Evolutionary conservation across 805 yeast genomes (phyloP).

Genomic region (Barnettozyma salicaria): DNA sequence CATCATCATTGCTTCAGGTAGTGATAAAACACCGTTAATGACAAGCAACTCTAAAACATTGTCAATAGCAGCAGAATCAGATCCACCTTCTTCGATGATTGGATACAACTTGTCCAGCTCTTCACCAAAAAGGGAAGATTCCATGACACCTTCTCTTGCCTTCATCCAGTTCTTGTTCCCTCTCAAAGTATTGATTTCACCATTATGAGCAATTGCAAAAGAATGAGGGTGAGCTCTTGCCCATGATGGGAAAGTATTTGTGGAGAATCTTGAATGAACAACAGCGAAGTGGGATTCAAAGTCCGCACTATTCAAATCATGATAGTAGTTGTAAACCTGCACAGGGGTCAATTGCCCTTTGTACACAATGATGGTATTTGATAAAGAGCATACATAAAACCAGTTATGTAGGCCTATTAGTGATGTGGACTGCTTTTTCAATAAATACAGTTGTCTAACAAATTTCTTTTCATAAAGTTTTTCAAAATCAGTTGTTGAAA

Average conservation of each 20-base stretch:
- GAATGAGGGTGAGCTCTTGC: slow-evolving; percentile 94
- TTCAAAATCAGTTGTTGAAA: slow-evolving; percentile 49
- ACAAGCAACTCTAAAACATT: slow-evolving; percentile 89
- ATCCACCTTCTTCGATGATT: slow-evolving; percentile 96
- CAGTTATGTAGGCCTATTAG: slow-evolving; percentile 92
- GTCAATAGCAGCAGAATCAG: slow-evolving; percentile 97
- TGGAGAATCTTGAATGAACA: slow-evolving; percentile 95
- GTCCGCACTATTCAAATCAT: slow-evolving; percentile 85
- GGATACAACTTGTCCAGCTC: slow-evolving; percentile 89
- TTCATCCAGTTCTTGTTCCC: slow-evolving; percentile 99
- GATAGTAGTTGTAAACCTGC: slow-evolving; percentile 92
- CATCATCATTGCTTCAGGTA: slow-evolving; percentile 96
- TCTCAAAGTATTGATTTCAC: slow-evolving; percentile 94
- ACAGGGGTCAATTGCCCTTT: slow-evolving; percentile 97
- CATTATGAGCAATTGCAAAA: slow-evolving; percentile 96
- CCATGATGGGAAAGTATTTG: slow-evolving; percentile 99
- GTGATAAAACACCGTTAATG: slow-evolving; percentile 82
- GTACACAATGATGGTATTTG: slow-evolving; percentile 86
- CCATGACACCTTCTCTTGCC: slow-evolving; percentile 96
- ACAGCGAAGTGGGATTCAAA: slow-evolving; percentile 93
- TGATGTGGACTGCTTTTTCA: slow-evolving; percentile 86
- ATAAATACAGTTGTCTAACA: slow-evolving; percentile 76
- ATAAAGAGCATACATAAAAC: slow-evolving; percentile 93
- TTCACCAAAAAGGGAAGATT: slow-evolving; percentile 79
- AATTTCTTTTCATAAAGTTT: slow-evolving; percentile 54